phyloP scores from a whole-genome alignment of 2,329 filamentous ascomycete species.

The Arthrobotrys iridis region DNA sequence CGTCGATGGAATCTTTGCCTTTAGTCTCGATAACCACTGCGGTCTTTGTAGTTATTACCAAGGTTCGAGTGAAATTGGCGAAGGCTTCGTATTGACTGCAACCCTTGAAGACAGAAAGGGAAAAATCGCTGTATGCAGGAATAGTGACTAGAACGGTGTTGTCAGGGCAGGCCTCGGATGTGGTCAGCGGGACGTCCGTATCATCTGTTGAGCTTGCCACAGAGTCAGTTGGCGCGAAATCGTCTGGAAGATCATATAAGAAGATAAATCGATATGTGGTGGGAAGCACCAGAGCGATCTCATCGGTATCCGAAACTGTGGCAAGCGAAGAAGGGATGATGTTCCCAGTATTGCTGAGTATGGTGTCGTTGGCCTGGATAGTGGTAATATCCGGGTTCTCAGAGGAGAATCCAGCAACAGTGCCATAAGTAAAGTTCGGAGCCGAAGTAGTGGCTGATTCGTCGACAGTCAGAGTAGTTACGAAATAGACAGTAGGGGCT shows the following conservation, averaged over 20 bases:
- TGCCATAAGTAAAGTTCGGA: neutral
- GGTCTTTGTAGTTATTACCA: constrained; percentile 34
- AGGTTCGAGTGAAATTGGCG: constrained; percentile 19
- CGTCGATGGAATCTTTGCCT: neutral
- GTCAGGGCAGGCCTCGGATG: constrained; percentile 14
- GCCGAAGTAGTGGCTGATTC: neutral
- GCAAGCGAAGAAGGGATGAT: constrained; percentile 29
- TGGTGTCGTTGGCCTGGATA: constrained; percentile 27
- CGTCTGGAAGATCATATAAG: constrained; percentile 15
- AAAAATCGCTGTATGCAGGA: neutral
- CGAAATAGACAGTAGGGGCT: constrained; percentile 28
- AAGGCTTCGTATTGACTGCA: neutral
- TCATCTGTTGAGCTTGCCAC: neutral
- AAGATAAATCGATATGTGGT: constrained; percentile 38
- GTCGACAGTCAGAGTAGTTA: constrained; percentile 28
- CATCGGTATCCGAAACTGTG: neutral
- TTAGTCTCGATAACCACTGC: constrained; percentile 46
- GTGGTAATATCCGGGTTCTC: constrained; percentile 19
- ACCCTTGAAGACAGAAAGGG: neutral
- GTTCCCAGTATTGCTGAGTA: constrained; percentile 32
- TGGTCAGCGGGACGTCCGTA: neutral
- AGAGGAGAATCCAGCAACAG: neutral
- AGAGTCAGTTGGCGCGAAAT: neutral
- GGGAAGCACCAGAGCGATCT: neutral
- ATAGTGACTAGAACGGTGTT: constrained; percentile 33